phyloP scores from a whole-genome alignment of 768 basidiomycete species.

The Kwoniella bestiolae region DNA sequence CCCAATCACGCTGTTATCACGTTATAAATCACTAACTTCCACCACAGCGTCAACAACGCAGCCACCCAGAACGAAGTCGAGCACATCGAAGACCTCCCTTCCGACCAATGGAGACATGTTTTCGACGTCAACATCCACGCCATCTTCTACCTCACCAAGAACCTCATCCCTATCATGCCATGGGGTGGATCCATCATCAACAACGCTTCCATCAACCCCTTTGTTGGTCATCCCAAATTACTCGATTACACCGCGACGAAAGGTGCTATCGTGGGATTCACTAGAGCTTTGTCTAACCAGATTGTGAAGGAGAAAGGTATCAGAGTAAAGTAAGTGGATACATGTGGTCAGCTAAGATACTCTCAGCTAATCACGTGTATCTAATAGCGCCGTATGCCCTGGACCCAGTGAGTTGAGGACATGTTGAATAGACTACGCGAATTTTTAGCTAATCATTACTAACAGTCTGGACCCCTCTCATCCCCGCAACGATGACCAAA shows the following conservation, averaged over 20 bases:
- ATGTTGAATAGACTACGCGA: neutral
- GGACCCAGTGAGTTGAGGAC: conserved; percentile 30
- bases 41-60: conserved; percentile 60
- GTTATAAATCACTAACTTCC: too few species aligned
- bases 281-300: conserved; percentile 63
- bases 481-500: conserved; percentile 57
- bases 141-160: conserved; percentile 63
- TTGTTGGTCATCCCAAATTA: conserved; percentile 61
- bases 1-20: too few species aligned
- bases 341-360: neutral
- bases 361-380: neutral
- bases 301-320: conserved; percentile 63
- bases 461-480: conserved; percentile 63
- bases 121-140: conserved; percentile 48
- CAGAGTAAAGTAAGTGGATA: conserved; percentile 60
- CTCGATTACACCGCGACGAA: conserved; percentile 66
- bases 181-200: conserved; percentile 61
- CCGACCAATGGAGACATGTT: conserved; percentile 61
- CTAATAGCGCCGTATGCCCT: conserved; percentile 31
- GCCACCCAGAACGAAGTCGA: conserved; percentile 61
- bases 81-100: conserved; percentile 57
- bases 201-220: conserved; percentile 59
- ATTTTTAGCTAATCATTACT: neutral
- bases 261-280: conserved; percentile 63
- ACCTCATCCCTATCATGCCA: conserved; percentile 61